Evolutionary conservation across 2,329 filamentous ascomycete species (phyloP).

Genomic region (Thelonectria rubi): DNA sequence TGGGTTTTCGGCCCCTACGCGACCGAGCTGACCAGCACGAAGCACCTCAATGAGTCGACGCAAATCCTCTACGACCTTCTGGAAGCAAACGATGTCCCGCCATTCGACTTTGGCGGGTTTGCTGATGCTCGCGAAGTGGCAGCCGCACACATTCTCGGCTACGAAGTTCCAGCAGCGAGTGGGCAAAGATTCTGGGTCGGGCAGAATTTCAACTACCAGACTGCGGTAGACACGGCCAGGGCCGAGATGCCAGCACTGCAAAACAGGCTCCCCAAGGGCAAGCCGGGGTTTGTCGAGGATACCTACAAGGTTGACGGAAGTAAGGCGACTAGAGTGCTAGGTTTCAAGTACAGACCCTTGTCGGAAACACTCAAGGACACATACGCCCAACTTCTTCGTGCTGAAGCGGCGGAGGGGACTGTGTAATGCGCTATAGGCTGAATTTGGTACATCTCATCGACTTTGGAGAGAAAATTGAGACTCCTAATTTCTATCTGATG

Average conservation of each 20-base stretch:
- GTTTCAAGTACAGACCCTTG: conserved; percentile 66
- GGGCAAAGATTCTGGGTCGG: conserved; percentile 70
- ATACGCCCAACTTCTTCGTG: conserved; percentile 11
- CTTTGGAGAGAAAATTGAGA: no score
- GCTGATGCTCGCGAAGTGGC: conserved; percentile 69
- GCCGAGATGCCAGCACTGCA: conserved; percentile 61
- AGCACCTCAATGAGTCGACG: conserved; percentile 30
- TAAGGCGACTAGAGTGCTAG: conserved; percentile 55
- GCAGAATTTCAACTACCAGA: conserved; percentile 68
- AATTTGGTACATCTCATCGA: no score
- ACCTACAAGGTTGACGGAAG: conserved; percentile 57
- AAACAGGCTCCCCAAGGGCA: conserved; percentile 28
- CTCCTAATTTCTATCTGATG: no score
- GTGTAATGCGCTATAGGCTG: neutral
- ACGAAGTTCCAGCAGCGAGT: conserved; percentile 63
- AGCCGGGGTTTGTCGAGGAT: conserved; percentile 39
- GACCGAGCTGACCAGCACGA: conserved; percentile 21
- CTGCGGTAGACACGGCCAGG: conserved; percentile 61
- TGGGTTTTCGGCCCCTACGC: conserved; percentile 68
- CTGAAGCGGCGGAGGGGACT: conserved; percentile 2
- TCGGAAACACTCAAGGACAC: conserved; percentile 23
- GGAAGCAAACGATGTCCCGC: conserved; percentile 28
- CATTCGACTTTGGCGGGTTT: conserved; percentile 51
- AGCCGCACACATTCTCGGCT: conserved; percentile 65
- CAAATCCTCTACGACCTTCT: conserved; percentile 29